Evolutionary conservation across 257 asterid genomes (phyloP).

Genomic region (Fraxinus cuspidata): DNA sequence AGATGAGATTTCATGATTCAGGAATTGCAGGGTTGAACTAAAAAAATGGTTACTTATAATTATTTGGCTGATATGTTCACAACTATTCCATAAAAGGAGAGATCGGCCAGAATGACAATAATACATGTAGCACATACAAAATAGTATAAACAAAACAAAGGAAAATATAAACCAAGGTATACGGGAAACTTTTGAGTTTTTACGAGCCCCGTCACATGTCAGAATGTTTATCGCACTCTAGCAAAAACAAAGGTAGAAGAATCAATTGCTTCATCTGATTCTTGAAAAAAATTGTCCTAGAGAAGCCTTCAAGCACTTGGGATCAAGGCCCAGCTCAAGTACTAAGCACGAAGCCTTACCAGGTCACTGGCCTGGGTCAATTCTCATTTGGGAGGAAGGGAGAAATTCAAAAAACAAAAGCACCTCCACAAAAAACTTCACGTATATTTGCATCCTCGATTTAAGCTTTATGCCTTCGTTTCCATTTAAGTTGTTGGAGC

Average conservation of each 20-base stretch:
- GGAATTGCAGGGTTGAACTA: not conserved
- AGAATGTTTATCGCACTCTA: not conserved
- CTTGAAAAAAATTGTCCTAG: slow-evolving; percentile 11
- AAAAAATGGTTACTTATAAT: not conserved
- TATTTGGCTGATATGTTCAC: not conserved
- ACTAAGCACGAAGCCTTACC: no score
- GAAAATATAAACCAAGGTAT: not conserved
- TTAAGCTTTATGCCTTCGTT: slow-evolving; percentile 2
- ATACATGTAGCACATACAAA: not conserved
- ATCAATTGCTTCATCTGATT: slow-evolving; percentile 19
- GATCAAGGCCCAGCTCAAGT: no score
- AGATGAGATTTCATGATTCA: not conserved
- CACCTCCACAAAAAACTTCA: not conserved
- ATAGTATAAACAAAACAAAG: slow-evolving; percentile 9
- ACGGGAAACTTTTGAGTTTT: slow-evolving; percentile 9
- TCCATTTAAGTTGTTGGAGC: slow-evolving; percentile 9
- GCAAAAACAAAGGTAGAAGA: slow-evolving; percentile 8
- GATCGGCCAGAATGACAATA: not conserved
- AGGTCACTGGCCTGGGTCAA: not conserved
- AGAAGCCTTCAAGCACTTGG: not conserved
- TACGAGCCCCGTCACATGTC: not conserved
- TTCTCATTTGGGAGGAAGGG: no score
- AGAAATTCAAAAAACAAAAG: no score
- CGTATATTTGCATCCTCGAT: not conserved
- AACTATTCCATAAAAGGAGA: not conserved